Percentiles rank a stretch among this genome's conserved stretches.
Evolutionary conservation across 1,284 basidiomycete species (phyloP).

Genomic region (Wallemia hederae): DNA sequence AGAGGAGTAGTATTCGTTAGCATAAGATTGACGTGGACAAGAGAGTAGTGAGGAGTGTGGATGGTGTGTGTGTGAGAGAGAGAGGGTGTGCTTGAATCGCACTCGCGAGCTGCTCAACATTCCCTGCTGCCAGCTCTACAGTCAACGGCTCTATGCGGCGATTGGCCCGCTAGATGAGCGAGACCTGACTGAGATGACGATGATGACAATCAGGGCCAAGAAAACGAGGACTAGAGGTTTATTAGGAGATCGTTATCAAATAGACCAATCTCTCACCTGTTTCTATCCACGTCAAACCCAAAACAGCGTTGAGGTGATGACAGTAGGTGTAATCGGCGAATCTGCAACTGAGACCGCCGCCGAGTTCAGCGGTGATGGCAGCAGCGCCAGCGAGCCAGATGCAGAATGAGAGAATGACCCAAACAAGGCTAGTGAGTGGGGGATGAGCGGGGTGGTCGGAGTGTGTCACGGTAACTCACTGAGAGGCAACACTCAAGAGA

Average conservation of each 20-base stretch:
- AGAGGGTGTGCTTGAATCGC: too few relatives aligned
- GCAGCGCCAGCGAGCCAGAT: slow-evolving; percentile 37
- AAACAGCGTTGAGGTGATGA: background rate
- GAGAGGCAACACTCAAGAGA: slow-evolving; percentile 29
- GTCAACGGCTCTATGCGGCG: background rate
- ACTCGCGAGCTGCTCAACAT: background rate
- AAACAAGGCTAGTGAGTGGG: slow-evolving; percentile 3
- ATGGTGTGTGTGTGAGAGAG: too few relatives aligned
- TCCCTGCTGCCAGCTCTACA: background rate
- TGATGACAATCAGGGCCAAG: background rate
- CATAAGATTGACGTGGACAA: too few relatives aligned
- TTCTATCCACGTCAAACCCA: background rate
- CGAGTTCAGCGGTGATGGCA: slow-evolving; percentile 30
- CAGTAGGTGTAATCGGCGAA: background rate
- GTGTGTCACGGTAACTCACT: slow-evolving; percentile 33
- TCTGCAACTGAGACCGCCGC: slow-evolving; percentile 35
- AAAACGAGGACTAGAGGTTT: background rate
- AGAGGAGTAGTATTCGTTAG: background rate
- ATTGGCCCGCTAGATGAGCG: background rate
- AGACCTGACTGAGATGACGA: background rate
- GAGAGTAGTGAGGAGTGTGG: too few relatives aligned
- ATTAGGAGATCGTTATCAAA: background rate
- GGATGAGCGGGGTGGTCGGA: background rate
- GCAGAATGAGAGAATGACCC: slow-evolving; percentile 32
- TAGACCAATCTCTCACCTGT: background rate